Conservation (phyloP, 2,329 filamentous ascomycete species). For the Blastomyces emzantsi region DNA sequence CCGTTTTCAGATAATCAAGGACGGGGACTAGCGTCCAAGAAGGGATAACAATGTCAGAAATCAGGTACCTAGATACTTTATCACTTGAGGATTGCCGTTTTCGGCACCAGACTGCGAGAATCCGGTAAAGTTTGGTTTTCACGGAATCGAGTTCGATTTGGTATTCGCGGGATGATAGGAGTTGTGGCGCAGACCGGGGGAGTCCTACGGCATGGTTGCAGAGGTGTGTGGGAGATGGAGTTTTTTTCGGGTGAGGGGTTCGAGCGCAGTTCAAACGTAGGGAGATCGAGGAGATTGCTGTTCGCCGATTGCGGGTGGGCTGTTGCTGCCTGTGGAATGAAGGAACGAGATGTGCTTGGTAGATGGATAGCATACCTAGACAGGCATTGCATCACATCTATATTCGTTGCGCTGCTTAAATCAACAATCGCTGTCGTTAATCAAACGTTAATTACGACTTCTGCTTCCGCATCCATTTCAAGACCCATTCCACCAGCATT, state of each 20-base stretch:
- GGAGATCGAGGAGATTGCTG: neutral
- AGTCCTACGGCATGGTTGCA: neutral
- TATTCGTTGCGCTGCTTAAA: neutral
- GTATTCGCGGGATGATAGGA: neutral
- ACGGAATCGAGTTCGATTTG: neutral
- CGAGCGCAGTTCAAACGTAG: neutral
- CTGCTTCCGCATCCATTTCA: conserved; percentile 29
- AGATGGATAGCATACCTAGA: neutral
- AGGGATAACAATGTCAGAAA: too few relatives aligned
- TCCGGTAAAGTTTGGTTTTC: neutral
- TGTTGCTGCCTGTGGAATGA: neutral
- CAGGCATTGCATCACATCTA: neutral
- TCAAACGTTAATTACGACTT: neutral
- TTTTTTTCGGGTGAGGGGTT: neutral
- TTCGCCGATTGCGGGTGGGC: neutral
- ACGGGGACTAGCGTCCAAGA: too few relatives aligned
- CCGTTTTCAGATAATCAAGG: too few relatives aligned
- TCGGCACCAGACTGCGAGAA: neutral
- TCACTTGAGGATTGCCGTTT: too few relatives aligned
- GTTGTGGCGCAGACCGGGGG: neutral
- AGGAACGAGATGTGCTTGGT: too few relatives aligned
- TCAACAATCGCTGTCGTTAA: neutral
- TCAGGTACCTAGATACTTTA: too few relatives aligned
- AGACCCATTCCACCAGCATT: conserved; percentile 37
- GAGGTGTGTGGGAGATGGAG: neutral